Evolutionary conservation across 2,329 filamentous ascomycete genomes (phyloP).

Genomic region (Metarhizium sp.): DNA sequence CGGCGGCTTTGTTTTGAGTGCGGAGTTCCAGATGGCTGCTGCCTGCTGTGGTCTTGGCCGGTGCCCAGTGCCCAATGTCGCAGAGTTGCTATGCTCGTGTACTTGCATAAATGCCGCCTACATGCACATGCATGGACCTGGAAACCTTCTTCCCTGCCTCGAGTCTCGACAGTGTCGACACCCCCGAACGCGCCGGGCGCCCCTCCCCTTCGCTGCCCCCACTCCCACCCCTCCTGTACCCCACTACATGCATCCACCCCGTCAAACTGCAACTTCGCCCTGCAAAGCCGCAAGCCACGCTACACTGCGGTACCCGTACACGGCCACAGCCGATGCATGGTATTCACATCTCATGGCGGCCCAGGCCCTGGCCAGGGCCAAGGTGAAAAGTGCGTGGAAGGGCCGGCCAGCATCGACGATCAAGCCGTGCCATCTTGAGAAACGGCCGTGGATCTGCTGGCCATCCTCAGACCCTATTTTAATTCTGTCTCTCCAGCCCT

Average conservation of each 20-base stretch:
- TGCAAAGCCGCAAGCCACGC: slow-evolving; percentile 1
- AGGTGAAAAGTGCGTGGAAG: not conserved
- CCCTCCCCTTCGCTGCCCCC: not conserved
- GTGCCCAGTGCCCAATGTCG: not conserved
- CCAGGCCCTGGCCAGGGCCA: not conserved
- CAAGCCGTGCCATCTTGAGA: slow-evolving; percentile 3
- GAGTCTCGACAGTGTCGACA: too few species aligned
- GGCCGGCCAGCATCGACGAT: slow-evolving; percentile 7
- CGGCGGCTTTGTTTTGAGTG: not conserved
- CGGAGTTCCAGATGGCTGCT: too few species aligned
- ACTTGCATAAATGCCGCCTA: slow-evolving; percentile 3
- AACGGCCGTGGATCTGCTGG: slow-evolving; percentile 4
- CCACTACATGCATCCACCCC: slow-evolving; percentile 1
- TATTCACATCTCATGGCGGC: not conserved
- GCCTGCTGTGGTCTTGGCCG: too few species aligned
- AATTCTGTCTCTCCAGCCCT: slow-evolving; percentile 1
- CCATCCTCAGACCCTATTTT: slow-evolving; percentile 5
- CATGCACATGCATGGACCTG: not conserved
- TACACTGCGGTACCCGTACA: slow-evolving; percentile 3
- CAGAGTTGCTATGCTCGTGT: slow-evolving; percentile 1
- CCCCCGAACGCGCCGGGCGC: too few species aligned
- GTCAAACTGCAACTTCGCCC: slow-evolving; percentile 4
- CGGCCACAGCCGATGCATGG: slow-evolving; percentile 10
- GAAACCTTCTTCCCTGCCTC: not conserved
- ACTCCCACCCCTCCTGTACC: not conserved